These are phyloP conservation scores for Phalaenopsis equestris DNA, from an alignment of 106 monocot species.

Conservation along the genomic window DNA sequence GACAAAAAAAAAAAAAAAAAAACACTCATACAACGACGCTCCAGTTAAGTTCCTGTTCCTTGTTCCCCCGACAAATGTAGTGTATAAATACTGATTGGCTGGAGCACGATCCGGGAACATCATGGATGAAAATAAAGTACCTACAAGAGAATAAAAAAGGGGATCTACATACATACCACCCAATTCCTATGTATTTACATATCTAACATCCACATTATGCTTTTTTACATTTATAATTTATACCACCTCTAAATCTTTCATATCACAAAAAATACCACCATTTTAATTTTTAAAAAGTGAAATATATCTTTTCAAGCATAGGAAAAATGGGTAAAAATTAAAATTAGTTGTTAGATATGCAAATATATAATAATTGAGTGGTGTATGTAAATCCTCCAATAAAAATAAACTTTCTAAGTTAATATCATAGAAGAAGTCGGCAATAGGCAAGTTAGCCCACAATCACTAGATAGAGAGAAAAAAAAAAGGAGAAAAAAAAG, in stretches of 20 bases:
- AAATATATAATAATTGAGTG: no score
- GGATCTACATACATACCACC: no score
- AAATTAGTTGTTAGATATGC: no score
- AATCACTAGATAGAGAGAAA: background rate
- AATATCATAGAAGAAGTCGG: background rate
- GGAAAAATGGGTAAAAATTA: no score
- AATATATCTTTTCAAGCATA: no score
- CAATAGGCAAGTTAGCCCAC: background rate
- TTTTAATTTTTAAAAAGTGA: no score
- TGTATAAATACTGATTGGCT: slow-evolving; percentile 73
- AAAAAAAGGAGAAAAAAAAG: background rate
- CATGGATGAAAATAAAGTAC: slow-evolving; percentile 97
- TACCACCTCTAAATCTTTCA: no score
- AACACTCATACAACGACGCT: slow-evolving; percentile 60
- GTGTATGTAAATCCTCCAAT: no score
- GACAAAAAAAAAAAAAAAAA: background rate
- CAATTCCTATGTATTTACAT: no score
- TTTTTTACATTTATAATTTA: no score
- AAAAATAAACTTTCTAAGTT: background rate
- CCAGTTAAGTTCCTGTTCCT: slow-evolving; percentile 80
- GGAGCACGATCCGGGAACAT: slow-evolving; percentile 98
- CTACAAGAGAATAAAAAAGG: slow-evolving; percentile 17
- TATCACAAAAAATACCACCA: no score
- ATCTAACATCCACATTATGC: no score
- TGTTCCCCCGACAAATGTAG: slow-evolving; percentile 91